Percentiles rank a stretch among this genome's conserved stretches.
These are phyloP conservation scores for Fusarium sp. DNA, from an alignment of 2,329 filamentous ascomycete species.

Conservation along the genomic window DNA sequence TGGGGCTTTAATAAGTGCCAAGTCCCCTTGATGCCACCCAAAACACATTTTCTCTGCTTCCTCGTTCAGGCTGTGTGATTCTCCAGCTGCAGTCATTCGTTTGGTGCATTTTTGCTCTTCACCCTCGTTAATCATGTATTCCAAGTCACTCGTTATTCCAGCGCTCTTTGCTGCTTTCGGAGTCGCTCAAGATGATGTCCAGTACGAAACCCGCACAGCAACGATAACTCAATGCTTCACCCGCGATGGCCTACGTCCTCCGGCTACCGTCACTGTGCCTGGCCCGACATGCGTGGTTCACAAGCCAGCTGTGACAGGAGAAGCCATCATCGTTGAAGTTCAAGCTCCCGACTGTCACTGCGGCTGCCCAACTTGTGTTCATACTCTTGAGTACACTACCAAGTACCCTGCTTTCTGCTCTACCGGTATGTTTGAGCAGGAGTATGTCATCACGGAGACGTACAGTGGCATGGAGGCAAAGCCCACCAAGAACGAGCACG, in stretches of 20 bases:
- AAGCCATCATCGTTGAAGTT: conserved; percentile 13
- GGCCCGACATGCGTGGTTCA: conserved; percentile 1
- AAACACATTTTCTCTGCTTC: too few relatives aligned
- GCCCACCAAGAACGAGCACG: conserved; percentile 2
- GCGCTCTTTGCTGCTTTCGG: background rate
- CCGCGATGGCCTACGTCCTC: background rate
- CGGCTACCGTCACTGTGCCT: background rate
- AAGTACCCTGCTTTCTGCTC: conserved; percentile 16
- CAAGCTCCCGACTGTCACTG: conserved; percentile 27
- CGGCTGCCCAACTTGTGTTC: conserved; percentile 22
- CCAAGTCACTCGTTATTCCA: conserved; percentile 1
- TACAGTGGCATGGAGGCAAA: conserved; percentile 20
- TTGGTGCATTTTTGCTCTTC: background rate
- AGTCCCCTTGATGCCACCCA: background rate
- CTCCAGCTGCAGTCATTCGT: background rate
- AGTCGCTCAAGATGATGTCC: background rate
- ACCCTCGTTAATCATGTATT: conserved; percentile 4
- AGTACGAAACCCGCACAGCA: conserved; percentile 9
- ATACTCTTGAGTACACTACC: conserved; percentile 16
- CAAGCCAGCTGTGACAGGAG: conserved; percentile 13
- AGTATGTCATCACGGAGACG: conserved; percentile 22
- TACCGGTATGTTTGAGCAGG: conserved; percentile 20
- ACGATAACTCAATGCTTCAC: conserved; percentile 28
- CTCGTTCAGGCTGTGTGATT: too few relatives aligned
- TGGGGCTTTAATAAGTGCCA: background rate